phyloP scores from a whole-genome alignment of 2,329 filamentous ascomycete genomes.

The Fonsecaea multimorphosa region DNA sequence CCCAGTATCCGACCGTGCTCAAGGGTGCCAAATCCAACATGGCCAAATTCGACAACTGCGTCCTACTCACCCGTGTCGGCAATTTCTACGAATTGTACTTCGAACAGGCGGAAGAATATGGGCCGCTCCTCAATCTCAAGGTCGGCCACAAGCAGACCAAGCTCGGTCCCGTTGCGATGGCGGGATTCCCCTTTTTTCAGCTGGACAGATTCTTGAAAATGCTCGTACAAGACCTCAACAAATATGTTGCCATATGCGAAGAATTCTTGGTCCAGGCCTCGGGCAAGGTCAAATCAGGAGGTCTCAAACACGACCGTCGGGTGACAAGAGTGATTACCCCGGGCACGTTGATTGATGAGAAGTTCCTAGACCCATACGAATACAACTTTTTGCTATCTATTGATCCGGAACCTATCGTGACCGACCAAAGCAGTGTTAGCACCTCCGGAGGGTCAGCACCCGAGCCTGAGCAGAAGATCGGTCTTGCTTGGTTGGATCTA shows the following conservation, averaged over 20 bases:
- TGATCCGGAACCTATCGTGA: constrained; percentile 51
- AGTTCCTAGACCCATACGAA: constrained; percentile 91
- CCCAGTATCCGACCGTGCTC: constrained; percentile 83
- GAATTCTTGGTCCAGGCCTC: constrained; percentile 79
- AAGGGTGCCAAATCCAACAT: constrained; percentile 88
- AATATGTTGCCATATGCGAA: constrained; percentile 91
- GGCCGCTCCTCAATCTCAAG: constrained; percentile 85
- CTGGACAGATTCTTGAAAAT: constrained; percentile 91
- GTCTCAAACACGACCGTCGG: constrained; percentile 80
- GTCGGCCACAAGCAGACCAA: constrained; percentile 78
- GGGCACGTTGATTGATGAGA: constrained; percentile 94
- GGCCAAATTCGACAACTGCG: constrained; percentile 86
- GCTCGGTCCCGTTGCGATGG: constrained; percentile 75
- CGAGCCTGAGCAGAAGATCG: constrained; percentile 59
- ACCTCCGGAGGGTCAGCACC: constrained; percentile 37
- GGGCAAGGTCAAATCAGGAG: constrained; percentile 74
- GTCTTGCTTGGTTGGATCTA: constrained; percentile 91
- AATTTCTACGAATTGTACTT: constrained; percentile 99
- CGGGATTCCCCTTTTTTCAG: constrained; percentile 92
- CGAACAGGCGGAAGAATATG: constrained; percentile 89
- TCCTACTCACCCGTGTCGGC: constrained; percentile 88
- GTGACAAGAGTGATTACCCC: constrained; percentile 90
- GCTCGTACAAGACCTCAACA: constrained; percentile 86
- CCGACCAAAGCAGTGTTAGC: constrained; percentile 40
- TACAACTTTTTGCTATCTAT: constrained; percentile 93